Conservation (phyloP, 2,329 filamentous ascomycete species). For the Aspergillus versicolor region DNA sequence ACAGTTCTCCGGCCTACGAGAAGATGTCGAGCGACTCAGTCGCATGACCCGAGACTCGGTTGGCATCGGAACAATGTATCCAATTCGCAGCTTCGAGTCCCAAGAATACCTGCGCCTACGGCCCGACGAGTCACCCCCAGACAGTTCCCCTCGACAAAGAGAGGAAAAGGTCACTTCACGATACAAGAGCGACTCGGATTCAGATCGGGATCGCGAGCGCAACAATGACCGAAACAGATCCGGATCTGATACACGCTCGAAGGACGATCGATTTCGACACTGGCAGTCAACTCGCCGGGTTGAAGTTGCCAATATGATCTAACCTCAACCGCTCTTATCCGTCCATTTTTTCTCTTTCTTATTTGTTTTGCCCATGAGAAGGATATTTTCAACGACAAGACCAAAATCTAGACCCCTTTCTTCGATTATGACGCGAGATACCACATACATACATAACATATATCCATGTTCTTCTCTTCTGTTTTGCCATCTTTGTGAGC, state of each 20-base stretch:
- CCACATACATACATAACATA: not conserved
- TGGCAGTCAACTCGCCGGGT: constrained; percentile 28
- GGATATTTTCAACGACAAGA: not conserved
- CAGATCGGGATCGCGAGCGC: not conserved
- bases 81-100: constrained; percentile 31
- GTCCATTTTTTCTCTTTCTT: not conserved
- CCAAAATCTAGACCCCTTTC: not conserved
- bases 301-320: constrained; percentile 33
- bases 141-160: constrained; percentile 14
- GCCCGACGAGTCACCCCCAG: constrained; percentile 20
- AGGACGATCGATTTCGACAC: constrained; percentile 25
- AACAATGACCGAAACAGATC: constrained; percentile 20
- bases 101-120: constrained; percentile 32
- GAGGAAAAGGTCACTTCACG: constrained; percentile 17
- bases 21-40: constrained; percentile 40
- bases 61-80: constrained; percentile 33
- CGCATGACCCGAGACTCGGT: constrained; percentile 31
- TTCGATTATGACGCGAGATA: constrained; percentile 5
- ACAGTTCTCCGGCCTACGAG: constrained; percentile 43
- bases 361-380: not conserved
- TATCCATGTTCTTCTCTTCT: not conserved
- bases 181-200: constrained; percentile 26
- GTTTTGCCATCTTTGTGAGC: not conserved
- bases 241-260: constrained; percentile 9
- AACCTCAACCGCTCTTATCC: not conserved